A percentile compares a stretch with the other conserved stretches of the same genome.
These are phyloP conservation scores for Mediolabrus comicus DNA, from an alignment of 108 stramenopile species.

Conservation along the genomic window DNA sequence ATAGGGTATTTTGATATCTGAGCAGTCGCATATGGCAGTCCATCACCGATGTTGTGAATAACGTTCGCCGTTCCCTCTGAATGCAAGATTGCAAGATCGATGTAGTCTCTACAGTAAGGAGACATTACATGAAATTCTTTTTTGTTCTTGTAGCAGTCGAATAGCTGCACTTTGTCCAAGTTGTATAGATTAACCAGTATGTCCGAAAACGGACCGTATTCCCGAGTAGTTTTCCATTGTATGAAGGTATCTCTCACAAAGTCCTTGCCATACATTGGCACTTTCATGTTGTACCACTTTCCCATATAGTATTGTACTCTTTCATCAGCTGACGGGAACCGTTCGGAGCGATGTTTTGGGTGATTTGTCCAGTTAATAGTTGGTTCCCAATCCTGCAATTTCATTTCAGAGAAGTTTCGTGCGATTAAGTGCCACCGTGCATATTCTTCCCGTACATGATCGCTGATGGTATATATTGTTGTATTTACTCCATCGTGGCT, in stretches of 20 bases:
- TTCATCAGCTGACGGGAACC: slow-evolving; percentile 34
- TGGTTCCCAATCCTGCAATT: slow-evolving; percentile 29
- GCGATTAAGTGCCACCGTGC: slow-evolving; percentile 27
- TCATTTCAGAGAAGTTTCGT: slow-evolving; percentile 29
- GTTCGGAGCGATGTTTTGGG: slow-evolving; percentile 16
- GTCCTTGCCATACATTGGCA: slow-evolving; percentile 30
- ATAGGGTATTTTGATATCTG: slow-evolving; percentile 30
- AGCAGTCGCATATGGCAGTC: slow-evolving; percentile 25
- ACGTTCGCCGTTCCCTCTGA: slow-evolving; percentile 35
- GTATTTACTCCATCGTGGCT: neutral
- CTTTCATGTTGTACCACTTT: slow-evolving; percentile 34
- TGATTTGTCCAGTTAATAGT: slow-evolving; percentile 29
- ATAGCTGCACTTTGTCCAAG: slow-evolving; percentile 16
- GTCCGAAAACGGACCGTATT: slow-evolving; percentile 33
- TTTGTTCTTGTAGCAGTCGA: slow-evolving; percentile 36
- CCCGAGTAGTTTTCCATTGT: slow-evolving; percentile 38
- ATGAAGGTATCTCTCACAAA: slow-evolving; percentile 34
- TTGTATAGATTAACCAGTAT: slow-evolving; percentile 41
- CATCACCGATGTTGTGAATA: slow-evolving; percentile 39
- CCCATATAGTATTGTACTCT: slow-evolving; percentile 49
- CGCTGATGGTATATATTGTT: slow-evolving; percentile 13
- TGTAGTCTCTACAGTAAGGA: slow-evolving; percentile 47
- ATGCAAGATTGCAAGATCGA: slow-evolving; percentile 46
- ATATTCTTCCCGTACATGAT: slow-evolving; percentile 26
- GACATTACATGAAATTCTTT: slow-evolving; percentile 25